These are phyloP conservation scores for Termitomyces bulborhizus DNA, from an alignment of 768 basidiomycete species.

Conservation along the genomic window DNA sequence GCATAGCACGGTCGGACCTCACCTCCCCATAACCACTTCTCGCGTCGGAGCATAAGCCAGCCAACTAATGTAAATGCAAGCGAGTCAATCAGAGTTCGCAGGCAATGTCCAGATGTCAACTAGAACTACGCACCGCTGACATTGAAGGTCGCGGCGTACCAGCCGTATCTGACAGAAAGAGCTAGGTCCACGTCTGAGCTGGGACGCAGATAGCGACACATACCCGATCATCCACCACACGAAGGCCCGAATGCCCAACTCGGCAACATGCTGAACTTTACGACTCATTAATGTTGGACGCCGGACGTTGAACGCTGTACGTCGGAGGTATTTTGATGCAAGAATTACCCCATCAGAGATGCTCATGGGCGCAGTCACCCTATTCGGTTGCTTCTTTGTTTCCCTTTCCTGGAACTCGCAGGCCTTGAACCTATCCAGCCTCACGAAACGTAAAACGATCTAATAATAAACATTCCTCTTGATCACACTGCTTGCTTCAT, in stretches of 20 bases:
- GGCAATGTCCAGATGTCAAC: neutral
- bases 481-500: conserved; percentile 30
- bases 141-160: conserved; percentile 26
- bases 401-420: too few species aligned
- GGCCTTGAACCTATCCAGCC: conserved; percentile 4
- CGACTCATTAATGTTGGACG: neutral
- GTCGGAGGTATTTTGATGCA: too few species aligned
- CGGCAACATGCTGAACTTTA: conserved; percentile 6
- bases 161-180: conserved; percentile 22
- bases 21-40: conserved; percentile 19
- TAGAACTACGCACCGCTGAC: conserved; percentile 21
- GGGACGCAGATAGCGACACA: neutral
- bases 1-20: neutral
- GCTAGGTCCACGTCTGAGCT: neutral
- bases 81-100: neutral
- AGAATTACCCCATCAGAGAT: neutral
- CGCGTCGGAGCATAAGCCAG: conserved; percentile 23
- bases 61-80: conserved; percentile 15
- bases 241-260: conserved; percentile 17
- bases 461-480: conserved; percentile 5
- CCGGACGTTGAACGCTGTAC: too few species aligned
- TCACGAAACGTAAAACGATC: conserved; percentile 10
- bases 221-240: conserved; percentile 22
- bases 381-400: neutral
- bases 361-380: neutral